These are phyloP conservation scores for Colletotrichum aenigma DNA, from an alignment of 2,329 filamentous ascomycete genomes.

Conservation along the genomic window DNA sequence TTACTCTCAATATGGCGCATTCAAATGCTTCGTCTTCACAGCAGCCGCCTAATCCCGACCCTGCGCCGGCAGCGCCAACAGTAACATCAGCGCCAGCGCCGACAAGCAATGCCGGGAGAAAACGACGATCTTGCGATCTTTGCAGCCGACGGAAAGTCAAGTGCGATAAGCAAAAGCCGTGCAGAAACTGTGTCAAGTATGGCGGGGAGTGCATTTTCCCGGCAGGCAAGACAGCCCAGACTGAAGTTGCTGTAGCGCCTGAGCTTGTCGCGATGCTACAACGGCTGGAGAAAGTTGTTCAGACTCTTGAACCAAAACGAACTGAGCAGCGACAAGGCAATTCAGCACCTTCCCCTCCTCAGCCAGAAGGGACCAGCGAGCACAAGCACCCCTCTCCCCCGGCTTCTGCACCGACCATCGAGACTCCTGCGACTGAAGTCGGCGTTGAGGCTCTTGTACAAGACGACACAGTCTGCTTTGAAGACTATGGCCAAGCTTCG, in stretches of 20 bases:
- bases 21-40: background rate
- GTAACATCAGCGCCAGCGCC: background rate
- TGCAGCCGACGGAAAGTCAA: background rate
- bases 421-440: background rate
- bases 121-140: background rate
- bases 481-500: background rate
- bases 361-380: background rate
- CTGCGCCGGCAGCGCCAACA: background rate
- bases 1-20: background rate
- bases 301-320: background rate
- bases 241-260: background rate
- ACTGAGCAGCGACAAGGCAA: background rate
- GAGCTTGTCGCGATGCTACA: background rate
- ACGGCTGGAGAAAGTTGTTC: background rate
- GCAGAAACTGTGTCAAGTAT: background rate
- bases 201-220: background rate
- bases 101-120: background rate
- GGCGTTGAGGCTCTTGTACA: background rate
- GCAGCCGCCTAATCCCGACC: background rate
- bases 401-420: background rate
- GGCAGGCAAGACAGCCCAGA: background rate
- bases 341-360: background rate
- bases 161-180: background rate
- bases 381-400: background rate
- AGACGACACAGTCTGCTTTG: background rate